A percentile compares a stretch with the other conserved stretches of the same genome.
Evolutionary conservation across 352 stramenopile species (phyloP).

Genomic region (Phytophthora ramorum): DNA sequence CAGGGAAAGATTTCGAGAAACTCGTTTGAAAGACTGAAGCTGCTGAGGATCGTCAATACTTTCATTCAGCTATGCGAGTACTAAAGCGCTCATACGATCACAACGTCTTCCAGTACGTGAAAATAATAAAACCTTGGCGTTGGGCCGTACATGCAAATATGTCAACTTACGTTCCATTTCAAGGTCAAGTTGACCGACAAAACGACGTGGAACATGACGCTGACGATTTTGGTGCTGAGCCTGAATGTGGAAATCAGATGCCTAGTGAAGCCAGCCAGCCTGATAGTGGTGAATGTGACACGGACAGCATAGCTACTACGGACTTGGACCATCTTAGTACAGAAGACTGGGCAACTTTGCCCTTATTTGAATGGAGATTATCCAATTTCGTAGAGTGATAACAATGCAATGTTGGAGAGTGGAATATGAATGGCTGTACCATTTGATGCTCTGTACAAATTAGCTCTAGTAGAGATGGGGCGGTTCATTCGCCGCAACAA

Average conservation of each 20-base stretch:
- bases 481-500: not conserved
- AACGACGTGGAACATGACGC: too few species aligned
- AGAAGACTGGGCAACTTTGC: not conserved
- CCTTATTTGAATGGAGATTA: not conserved
- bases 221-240: too few species aligned
- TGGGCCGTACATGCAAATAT: not conserved
- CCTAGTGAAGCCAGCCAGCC: too few species aligned
- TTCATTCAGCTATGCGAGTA: too few species aligned
- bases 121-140: not conserved
- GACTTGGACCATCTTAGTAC: not conserved
- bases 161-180: not conserved
- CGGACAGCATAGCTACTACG: not conserved
- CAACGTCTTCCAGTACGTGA: too few species aligned
- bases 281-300: not conserved
- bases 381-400: not conserved
- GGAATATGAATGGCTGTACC: not conserved
- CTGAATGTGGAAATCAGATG: too few species aligned
- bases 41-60: not conserved
- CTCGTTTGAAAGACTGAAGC: not conserved
- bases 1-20: not conserved
- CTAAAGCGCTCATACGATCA: too few species aligned
- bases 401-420: not conserved
- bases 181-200: too few species aligned
- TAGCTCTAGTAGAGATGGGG: not conserved
- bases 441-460: not conserved